Percentiles rank a stretch among this genome's conserved stretches.
Conservation (phyloP, 768 basidiomycete genomes). For the Candolleomyces aberdarensis region DNA sequence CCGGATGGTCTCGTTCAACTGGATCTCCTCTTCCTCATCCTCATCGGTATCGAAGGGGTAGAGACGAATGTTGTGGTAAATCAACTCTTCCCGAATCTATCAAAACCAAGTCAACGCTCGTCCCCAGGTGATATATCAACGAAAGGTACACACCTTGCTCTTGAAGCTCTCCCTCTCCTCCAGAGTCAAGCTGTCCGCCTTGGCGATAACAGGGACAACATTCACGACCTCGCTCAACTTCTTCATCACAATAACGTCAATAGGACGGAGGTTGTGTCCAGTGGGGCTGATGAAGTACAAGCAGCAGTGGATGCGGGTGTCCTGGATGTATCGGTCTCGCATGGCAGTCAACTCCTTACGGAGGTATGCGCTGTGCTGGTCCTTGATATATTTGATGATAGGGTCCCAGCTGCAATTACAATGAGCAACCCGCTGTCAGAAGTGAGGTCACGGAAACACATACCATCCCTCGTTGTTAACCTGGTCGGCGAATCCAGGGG, state of each 20-base stretch:
- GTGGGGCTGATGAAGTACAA: constrained; percentile 99
- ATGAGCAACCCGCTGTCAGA: background rate
- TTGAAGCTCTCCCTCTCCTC: constrained; percentile 95
- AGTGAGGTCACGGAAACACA: constrained; percentile 21
- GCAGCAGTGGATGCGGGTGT: constrained; percentile 98
- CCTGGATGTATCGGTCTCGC: constrained; percentile 97
- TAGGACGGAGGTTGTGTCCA: constrained; percentile 93
- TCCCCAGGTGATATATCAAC: background rate
- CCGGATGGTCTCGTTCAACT: constrained; percentile 86
- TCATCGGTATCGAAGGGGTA: constrained; percentile 99
- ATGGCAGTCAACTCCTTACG: constrained; percentile 98
- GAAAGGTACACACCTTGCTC: constrained; percentile 59
- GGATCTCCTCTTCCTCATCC: constrained; percentile 87
- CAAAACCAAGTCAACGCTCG: constrained; percentile 9
- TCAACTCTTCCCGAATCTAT: constrained; percentile 90
- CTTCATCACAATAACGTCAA: constrained; percentile 99
- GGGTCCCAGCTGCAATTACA: constrained; percentile 82
- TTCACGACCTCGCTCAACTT: constrained; percentile 99
- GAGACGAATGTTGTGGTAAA: constrained; percentile 87
- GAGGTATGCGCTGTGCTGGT: constrained; percentile 97
- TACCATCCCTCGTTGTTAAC: constrained; percentile 99
- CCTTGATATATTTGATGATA: constrained; percentile 98
- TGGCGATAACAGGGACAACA: constrained; percentile 99
- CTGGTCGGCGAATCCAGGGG: constrained; percentile 97
- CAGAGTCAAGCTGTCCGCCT: constrained; percentile 89